These are phyloP conservation scores for Calendula officinalis DNA, from an alignment of 129 eudicot genomes.

Conservation along the genomic window DNA sequence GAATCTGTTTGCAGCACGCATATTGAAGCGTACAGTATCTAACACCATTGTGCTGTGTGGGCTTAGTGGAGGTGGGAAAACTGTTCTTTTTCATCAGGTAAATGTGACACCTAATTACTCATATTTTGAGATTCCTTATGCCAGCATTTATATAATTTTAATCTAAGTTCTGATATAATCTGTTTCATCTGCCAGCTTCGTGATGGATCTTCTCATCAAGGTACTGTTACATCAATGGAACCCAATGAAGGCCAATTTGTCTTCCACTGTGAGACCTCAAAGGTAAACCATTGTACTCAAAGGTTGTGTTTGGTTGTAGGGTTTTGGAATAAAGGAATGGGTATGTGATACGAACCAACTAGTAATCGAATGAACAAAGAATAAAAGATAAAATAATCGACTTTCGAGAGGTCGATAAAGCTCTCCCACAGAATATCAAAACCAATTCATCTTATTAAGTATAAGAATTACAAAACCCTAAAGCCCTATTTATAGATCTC, in stretches of 20 bases:
- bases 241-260: slow-evolving; percentile 87
- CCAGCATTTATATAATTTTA: slow-evolving; percentile 2
- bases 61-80: slow-evolving; percentile 91
- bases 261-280: slow-evolving; percentile 66
- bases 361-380: no score
- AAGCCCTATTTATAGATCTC: no score
- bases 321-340: no score
- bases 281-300: slow-evolving; percentile 46
- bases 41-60: slow-evolving; percentile 82
- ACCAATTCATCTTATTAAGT: no score
- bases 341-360: no score
- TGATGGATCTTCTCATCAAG: slow-evolving; percentile 96
- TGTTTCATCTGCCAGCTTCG: slow-evolving; percentile 56
- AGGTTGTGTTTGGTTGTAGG: not conserved
- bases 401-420: no score
- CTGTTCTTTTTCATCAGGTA: slow-evolving; percentile 89
- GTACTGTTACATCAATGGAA: slow-evolving; percentile 96
- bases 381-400: no score
- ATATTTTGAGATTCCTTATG: not conserved
- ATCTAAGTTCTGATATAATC: slow-evolving; percentile 12
- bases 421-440: no score
- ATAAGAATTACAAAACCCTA: no score
- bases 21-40: slow-evolving; percentile 55
- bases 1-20: slow-evolving; percentile 54
- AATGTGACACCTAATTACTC: not conserved